A percentile compares a stretch with the other conserved stretches of the same genome.
Evolutionary conservation across 768 basidiomycete genomes (phyloP).

Genomic region (Mycena haematopus): DNA sequence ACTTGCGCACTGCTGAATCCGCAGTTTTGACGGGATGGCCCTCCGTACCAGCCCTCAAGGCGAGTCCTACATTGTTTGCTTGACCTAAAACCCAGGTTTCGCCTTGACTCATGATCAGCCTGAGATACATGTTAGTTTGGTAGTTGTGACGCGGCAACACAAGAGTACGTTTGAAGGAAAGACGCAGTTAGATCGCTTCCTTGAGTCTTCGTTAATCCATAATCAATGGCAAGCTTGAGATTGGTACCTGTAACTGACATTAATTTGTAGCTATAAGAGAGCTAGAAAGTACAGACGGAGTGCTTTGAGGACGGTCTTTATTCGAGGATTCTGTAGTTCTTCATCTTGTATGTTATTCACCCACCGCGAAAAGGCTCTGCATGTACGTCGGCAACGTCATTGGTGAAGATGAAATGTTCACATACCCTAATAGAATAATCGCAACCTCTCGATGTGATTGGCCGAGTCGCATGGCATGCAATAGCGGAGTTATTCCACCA

Average conservation of each 20-base stretch:
- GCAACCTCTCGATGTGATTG: conserved; percentile 80
- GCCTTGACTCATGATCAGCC: conserved; percentile 93
- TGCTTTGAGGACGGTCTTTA: conserved; percentile 76
- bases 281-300: conserved; percentile 72
- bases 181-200: conserved; percentile 83
- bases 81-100: conserved; percentile 86
- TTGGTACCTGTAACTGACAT: conserved; percentile 61
- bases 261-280: conserved; percentile 6
- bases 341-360: conserved; percentile 88
- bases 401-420: neutral
- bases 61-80: conserved; percentile 68
- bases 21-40: conserved; percentile 82
- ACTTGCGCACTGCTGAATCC: conserved; percentile 77
- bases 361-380: conserved; percentile 81
- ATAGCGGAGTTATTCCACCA: conserved; percentile 85
- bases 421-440: conserved; percentile 76
- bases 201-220: conserved; percentile 80
- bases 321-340: conserved; percentile 73
- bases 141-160: neutral
- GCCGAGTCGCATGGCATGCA: conserved; percentile 89
- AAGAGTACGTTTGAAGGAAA: conserved; percentile 78
- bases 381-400: neutral
- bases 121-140: neutral
- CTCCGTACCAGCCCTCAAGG: conserved; percentile 68
- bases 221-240: conserved; percentile 91